phyloP scores from a whole-genome alignment of 331 rosid species.

The Spiraea crenata region DNA sequence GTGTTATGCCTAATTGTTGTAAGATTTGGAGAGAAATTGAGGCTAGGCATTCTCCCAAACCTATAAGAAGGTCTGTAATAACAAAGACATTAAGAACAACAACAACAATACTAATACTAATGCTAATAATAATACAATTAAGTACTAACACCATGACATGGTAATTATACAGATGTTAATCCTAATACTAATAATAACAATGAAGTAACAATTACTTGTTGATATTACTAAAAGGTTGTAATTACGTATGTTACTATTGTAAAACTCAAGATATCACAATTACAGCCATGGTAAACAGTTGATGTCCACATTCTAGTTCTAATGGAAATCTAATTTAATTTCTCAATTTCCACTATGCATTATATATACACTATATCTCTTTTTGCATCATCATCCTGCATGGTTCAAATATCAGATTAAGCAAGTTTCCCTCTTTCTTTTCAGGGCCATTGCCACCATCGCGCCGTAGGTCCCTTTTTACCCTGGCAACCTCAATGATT shows the following conservation, averaged over 20 bases:
- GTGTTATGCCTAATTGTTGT: neutral
- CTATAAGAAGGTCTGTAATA: neutral
- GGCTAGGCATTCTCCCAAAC: neutral
- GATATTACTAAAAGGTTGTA: neutral
- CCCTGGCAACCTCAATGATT: slow-evolving; percentile 86
- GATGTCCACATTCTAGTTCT: neutral
- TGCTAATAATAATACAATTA: too few species aligned
- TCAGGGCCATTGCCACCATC: slow-evolving; percentile 82
- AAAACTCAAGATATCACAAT: neutral
- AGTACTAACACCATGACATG: too few species aligned
- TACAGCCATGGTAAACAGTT: neutral
- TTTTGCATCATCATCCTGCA: neutral
- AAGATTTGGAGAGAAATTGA: neutral
- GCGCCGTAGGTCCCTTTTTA: slow-evolving; percentile 74
- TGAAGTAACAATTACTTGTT: neutral
- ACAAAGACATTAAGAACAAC: too few species aligned
- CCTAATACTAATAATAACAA: too few species aligned
- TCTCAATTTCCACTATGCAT: neutral
- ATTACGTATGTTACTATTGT: too few species aligned
- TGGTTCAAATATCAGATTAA: slow-evolving; percentile 26
- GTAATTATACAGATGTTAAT: too few species aligned
- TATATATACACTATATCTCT: neutral
- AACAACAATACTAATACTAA: neutral
- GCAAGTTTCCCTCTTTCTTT: slow-evolving; percentile 22
- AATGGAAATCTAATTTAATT: neutral